Evolutionary conservation across 306 rosid species (phyloP).

Genomic region (Glycyrrhiza uralensis): DNA sequence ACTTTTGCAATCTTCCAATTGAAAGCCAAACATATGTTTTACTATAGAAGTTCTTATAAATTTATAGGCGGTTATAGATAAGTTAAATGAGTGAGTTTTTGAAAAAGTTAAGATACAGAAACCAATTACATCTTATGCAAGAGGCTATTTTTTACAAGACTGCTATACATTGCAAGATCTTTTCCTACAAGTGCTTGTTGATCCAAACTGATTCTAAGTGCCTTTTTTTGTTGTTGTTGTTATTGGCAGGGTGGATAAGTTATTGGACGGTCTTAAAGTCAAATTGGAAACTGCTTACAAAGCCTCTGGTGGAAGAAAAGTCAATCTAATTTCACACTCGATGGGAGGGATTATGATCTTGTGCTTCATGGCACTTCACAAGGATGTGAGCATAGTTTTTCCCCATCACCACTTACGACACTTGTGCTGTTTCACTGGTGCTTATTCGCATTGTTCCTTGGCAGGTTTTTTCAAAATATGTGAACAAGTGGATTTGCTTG

Average conservation of each 20-base stretch:
- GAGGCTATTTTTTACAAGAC: not conserved
- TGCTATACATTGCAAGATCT: not conserved
- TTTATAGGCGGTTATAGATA: not conserved
- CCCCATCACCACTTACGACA: constrained; percentile 21
- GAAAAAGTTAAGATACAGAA: not conserved
- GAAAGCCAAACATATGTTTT: no score
- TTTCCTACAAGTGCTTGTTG: not conserved
- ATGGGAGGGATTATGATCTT: constrained; percentile 82
- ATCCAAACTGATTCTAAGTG: not conserved
- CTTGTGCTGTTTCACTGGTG: constrained; percentile 21
- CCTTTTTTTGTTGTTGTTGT: constrained; percentile 13
- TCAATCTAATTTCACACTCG: constrained; percentile 80
- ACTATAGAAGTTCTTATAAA: not conserved
- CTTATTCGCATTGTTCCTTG: constrained; percentile 33
- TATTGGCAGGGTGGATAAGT: constrained; percentile 61
- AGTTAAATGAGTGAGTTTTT: not conserved
- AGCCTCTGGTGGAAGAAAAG: constrained; percentile 92
- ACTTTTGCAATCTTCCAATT: no score
- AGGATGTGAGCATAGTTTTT: constrained; percentile 54
- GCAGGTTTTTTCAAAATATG: constrained; percentile 82
- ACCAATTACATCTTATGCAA: not conserved
- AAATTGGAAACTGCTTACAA: constrained; percentile 80
- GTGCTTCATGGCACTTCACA: constrained; percentile 76
- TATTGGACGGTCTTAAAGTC: constrained; percentile 67
- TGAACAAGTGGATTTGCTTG: constrained; percentile 81